Evolutionary conservation across 73 alveolate genomes (phyloP), one percentile per base, ranked within the genome.

Genomic region (Paramecium caudatum): DNA sequence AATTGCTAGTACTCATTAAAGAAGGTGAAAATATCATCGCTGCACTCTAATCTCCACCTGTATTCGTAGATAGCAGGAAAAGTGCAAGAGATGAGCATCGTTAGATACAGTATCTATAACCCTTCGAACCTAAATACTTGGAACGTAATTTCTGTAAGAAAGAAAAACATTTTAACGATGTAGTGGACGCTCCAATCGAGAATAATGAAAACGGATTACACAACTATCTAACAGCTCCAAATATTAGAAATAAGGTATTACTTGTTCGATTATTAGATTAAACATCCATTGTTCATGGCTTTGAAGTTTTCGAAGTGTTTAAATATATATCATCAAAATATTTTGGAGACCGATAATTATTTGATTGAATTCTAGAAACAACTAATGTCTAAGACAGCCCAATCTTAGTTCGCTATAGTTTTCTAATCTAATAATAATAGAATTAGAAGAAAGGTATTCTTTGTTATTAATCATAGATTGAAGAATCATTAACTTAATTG

Each of bases 51-150:
- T 62, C 90, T 17, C 93, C 93, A 17, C 70, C 87, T 13, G 68
- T 86, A 5, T 86, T 86, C 27, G 93, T 86, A 1, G 93, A 86
- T 46, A 49, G 86, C 12, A 86, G 93, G 65, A 86, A 86, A 21
- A 62, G 90, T 62, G 93, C 93, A 41, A 33, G 93, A 3, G 93
- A 86, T 43, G 93, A 86, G 65, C 82, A 86, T 55, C 36, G 84
- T 21, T 25, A 62, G 55, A 86, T 70, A 17, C 65, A 70, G 21
- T 86, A 62, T 41, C 49, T 86, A 17, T 39, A 86, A 30, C 93
- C 93, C 9, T 86, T 86, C 62, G 90, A 62, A 27, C 90, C 93
- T 25, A 78, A 41, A 63, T 62, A 63, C 25, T 43, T 86, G 25
- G 93, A 86, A 2, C 63, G 88, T 19, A 50, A 55, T 23, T 86